Evolutionary conservation across 2,329 filamentous ascomycete species (phyloP).

Genomic region (Trichoderma harzianum): DNA sequence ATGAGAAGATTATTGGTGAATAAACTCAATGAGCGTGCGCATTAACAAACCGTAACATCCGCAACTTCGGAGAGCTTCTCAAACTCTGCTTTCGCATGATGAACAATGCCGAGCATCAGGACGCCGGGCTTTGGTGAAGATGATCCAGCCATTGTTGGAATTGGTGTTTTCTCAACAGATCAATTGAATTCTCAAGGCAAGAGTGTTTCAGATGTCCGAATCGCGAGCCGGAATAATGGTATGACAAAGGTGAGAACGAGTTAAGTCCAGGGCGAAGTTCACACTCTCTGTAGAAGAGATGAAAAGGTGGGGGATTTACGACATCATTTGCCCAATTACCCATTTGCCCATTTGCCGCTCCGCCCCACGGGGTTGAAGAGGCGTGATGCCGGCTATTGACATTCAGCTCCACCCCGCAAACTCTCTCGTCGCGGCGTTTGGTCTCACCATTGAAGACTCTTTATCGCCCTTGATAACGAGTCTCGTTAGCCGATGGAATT

Average conservation of each 20-base stretch:
- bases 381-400: not conserved
- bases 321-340: not conserved
- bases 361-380: not conserved
- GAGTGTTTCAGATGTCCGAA: not conserved
- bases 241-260: not conserved
- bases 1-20: not conserved
- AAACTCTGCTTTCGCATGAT: not conserved
- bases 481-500: not conserved
- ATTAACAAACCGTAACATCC: not conserved
- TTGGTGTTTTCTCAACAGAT: not conserved
- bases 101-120: not conserved
- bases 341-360: not conserved
- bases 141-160: not conserved
- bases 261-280: not conserved
- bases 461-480: not conserved
- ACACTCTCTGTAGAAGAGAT: not conserved
- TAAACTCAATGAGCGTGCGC: not conserved
- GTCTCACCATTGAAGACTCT: not conserved
- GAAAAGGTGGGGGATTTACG: not conserved
- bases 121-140: not conserved
- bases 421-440: not conserved
- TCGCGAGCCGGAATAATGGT: not conserved
- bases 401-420: not conserved
- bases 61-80: not conserved
- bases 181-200: not conserved